phyloP scores from a whole-genome alignment of 2,329 filamentous ascomycete species.

The Fusarium dimerum region DNA sequence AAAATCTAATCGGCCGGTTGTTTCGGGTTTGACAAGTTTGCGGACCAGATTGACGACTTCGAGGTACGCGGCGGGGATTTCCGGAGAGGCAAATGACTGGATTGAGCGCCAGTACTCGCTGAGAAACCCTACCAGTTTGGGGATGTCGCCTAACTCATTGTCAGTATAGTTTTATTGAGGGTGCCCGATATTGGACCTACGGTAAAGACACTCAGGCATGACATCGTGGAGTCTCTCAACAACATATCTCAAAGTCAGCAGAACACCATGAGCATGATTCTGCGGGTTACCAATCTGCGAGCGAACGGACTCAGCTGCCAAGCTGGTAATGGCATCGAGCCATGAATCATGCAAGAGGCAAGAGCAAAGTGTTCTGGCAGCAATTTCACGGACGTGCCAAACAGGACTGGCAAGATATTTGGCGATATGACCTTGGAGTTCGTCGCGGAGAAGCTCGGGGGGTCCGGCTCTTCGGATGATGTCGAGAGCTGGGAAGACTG shows the following conservation, averaged over 20 bases:
- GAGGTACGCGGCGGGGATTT: conserved; percentile 47
- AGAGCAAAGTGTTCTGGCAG: conserved; percentile 70
- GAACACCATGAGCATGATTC: conserved; percentile 60
- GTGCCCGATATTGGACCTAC: conserved; percentile 37
- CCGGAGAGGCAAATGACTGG: conserved; percentile 35
- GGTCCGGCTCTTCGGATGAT: conserved; percentile 73
- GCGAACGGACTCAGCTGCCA: conserved; percentile 36
- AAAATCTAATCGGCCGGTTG: conserved; percentile 20
- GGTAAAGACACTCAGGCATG: conserved; percentile 42
- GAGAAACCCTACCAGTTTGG: conserved; percentile 33
- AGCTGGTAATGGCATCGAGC: conserved; percentile 41
- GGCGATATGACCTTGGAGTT: conserved; percentile 59
- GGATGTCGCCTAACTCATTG: conserved; percentile 30
- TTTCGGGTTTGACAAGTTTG: conserved; percentile 28
- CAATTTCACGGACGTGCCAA: conserved; percentile 83
- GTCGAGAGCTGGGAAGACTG: conserved; percentile 81
- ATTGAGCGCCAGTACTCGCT: conserved; percentile 25
- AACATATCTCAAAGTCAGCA: conserved; percentile 58
- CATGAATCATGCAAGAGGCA: conserved; percentile 57
- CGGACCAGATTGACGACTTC: conserved; percentile 48
- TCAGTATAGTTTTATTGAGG: conserved; percentile 13
- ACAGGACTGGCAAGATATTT: conserved; percentile 67
- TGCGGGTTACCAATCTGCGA: conserved; percentile 34
- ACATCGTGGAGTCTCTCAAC: conserved; percentile 55
- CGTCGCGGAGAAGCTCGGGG: conserved; percentile 54